These are phyloP conservation scores for Alternaria rosae DNA, from an alignment of 2,329 filamentous ascomycete genomes.

Conservation along the genomic window DNA sequence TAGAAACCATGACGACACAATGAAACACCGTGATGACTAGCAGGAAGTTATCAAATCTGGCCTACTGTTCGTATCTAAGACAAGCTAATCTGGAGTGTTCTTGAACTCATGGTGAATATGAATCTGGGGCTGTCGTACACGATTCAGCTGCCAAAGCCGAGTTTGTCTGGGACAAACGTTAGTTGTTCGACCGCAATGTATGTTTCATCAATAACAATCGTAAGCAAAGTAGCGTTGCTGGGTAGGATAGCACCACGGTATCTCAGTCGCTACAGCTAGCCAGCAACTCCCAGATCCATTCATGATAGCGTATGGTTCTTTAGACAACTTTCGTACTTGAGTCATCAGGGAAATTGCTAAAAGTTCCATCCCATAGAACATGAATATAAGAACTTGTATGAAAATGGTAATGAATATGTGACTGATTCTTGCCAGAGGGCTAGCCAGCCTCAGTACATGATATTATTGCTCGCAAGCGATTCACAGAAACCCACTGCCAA, in stretches of 20 bases:
- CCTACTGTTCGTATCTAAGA: neutral
- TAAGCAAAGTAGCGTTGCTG: neutral
- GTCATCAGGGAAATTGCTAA: neutral
- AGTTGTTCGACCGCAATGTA: neutral
- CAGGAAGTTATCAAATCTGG: neutral
- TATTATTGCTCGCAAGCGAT: slow-evolving; percentile 15
- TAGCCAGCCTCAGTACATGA: slow-evolving; percentile 8
- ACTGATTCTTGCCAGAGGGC: slow-evolving; percentile 12
- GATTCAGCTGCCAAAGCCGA: neutral
- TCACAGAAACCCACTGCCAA: slow-evolving; percentile 23
- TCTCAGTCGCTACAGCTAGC: neutral
- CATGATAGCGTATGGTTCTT: neutral
- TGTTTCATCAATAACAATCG: neutral
- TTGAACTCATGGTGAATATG: neutral
- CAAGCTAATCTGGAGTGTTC: neutral
- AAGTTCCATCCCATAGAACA: neutral
- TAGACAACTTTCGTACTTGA: neutral
- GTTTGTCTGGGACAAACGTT: neutral
- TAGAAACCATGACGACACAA: neutral
- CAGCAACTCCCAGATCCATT: neutral
- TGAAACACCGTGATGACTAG: neutral
- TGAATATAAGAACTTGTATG: neutral
- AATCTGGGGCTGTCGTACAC: neutral
- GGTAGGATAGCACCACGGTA: neutral
- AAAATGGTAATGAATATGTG: slow-evolving; percentile 1